Evolutionary conservation across 2,329 filamentous ascomycete genomes (phyloP).

Genomic region (Raffaelea ambrosiae): DNA sequence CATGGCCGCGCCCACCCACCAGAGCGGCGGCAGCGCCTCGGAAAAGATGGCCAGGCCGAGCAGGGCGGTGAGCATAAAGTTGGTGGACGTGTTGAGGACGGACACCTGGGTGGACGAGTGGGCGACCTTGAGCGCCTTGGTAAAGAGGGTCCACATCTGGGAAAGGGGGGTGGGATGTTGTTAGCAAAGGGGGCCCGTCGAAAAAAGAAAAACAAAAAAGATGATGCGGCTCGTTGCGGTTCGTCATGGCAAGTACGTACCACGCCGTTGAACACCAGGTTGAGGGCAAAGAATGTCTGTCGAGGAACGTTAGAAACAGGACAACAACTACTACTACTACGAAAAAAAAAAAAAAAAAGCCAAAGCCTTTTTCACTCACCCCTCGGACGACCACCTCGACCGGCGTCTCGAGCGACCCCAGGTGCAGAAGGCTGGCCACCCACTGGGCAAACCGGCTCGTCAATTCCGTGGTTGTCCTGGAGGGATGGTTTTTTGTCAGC

Average conservation of each 20-base stretch:
- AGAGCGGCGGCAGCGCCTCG: slow-evolving; percentile 61
- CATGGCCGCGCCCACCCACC: slow-evolving; percentile 67
- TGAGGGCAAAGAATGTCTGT: slow-evolving; percentile 66
- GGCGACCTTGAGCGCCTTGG: slow-evolving; percentile 64
- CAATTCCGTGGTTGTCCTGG: slow-evolving; percentile 47
- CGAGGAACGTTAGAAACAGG: not conserved
- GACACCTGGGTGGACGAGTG: slow-evolving; percentile 71
- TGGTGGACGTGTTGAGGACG: slow-evolving; percentile 74
- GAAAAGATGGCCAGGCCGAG: slow-evolving; percentile 63
- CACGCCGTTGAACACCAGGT: slow-evolving; percentile 65
- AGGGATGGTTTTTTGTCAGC: too few relatives aligned
- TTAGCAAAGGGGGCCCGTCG: not conserved
- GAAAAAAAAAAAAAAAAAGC: not conserved
- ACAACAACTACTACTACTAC: not conserved
- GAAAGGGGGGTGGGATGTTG: not conserved
- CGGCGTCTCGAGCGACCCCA: slow-evolving; percentile 28
- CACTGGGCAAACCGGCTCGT: slow-evolving; percentile 38
- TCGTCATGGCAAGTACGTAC: slow-evolving; percentile 35
- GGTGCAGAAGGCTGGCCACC: slow-evolving; percentile 34
- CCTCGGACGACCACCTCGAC: slow-evolving; percentile 41
- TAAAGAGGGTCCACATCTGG: slow-evolving; percentile 78
- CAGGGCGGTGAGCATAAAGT: slow-evolving; percentile 71
- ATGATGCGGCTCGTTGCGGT: too few relatives aligned
- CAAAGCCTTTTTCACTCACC: too few relatives aligned
- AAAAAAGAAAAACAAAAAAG: not conserved